Percentiles rank a stretch among this genome's conserved stretches.
These are phyloP conservation scores for Penicillium sp. DNA, from an alignment of 2,329 filamentous ascomycete genomes.

Conservation along the genomic window DNA sequence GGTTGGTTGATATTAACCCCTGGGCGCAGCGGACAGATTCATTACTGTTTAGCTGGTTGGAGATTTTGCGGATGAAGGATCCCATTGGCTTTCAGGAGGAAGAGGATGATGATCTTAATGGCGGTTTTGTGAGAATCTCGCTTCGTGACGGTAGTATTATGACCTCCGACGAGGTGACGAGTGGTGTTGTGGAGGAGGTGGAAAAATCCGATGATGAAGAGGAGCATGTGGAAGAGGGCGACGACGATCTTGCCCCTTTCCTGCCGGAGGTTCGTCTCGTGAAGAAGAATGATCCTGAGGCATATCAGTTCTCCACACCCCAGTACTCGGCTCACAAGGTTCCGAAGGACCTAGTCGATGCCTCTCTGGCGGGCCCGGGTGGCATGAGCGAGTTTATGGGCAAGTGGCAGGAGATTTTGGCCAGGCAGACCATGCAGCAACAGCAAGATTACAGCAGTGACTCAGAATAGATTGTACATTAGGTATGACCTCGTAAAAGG, in stretches of 20 bases:
- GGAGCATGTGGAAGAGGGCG: conserved; percentile 51
- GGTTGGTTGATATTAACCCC: conserved; percentile 91
- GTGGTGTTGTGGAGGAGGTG: conserved; percentile 29
- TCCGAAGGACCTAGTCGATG: conserved; percentile 85
- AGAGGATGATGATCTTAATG: conserved; percentile 24
- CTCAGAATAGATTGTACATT: conserved; percentile 15
- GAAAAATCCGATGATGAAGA: conserved; percentile 34
- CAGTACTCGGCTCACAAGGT: conserved; percentile 96
- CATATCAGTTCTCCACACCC: conserved; percentile 79
- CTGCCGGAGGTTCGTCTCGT: conserved; percentile 80
- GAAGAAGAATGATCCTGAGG: conserved; percentile 80
- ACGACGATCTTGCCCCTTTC: conserved; percentile 53
- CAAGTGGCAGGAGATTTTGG: conserved; percentile 66
- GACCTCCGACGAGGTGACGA: conserved; percentile 22
- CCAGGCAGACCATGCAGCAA: conserved; percentile 39
- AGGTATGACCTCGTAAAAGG: background rate
- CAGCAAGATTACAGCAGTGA: conserved; percentile 39
- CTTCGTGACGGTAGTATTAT: conserved; percentile 25
- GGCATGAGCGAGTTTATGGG: conserved; percentile 78
- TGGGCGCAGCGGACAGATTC: conserved; percentile 91
- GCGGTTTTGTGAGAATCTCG: conserved; percentile 38
- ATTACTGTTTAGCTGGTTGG: conserved; percentile 84
- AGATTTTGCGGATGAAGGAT: conserved; percentile 70
- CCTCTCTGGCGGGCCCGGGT: conserved; percentile 65
- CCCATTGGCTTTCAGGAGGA: conserved; percentile 39